These are phyloP conservation scores for Paraconiothyrium brasiliense DNA, from an alignment of 2,329 filamentous ascomycete species.

Conservation along the genomic window DNA sequence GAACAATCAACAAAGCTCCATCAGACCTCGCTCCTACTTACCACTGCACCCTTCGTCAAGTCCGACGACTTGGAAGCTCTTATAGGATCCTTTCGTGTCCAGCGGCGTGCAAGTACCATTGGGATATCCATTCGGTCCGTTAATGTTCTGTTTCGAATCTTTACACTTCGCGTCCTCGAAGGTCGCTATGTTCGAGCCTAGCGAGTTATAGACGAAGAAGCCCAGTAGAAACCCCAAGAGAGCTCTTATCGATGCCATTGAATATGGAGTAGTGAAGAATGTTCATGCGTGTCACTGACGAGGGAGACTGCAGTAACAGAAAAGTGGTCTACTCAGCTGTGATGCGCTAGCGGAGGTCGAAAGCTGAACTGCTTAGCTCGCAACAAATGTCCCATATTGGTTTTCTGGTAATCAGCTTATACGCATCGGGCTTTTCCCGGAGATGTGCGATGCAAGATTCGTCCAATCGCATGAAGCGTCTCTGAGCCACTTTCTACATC, in stretches of 20 bases:
- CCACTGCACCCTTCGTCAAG: slow-evolving; percentile 37
- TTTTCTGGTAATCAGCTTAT: not conserved
- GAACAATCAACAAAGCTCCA: not conserved
- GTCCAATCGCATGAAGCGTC: not conserved
- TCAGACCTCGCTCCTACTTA: slow-evolving; percentile 14
- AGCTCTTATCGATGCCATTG: not conserved
- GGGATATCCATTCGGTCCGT: slow-evolving; percentile 29
- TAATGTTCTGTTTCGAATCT: slow-evolving; percentile 20
- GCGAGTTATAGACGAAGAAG: not conserved
- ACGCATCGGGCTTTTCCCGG: not conserved
- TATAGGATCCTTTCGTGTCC: slow-evolving; percentile 22
- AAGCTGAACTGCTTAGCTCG: not conserved
- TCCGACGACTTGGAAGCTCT: slow-evolving; percentile 36
- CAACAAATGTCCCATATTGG: not conserved
- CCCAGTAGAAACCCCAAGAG: not conserved
- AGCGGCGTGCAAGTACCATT: slow-evolving; percentile 30
- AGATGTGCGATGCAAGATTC: not conserved
- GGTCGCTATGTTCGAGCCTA: slow-evolving; percentile 18
- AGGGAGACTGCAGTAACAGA: not conserved
- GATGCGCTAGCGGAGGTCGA: not conserved
- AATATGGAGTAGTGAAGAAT: not conserved
- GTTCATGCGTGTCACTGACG: not conserved
- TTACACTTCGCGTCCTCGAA: slow-evolving; percentile 24
- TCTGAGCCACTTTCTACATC: slow-evolving; percentile 1
- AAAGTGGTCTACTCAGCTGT: not conserved